Evolutionary conservation across 1,284 basidiomycete genomes (phyloP).

Genomic region (Melampsora americana): DNA sequence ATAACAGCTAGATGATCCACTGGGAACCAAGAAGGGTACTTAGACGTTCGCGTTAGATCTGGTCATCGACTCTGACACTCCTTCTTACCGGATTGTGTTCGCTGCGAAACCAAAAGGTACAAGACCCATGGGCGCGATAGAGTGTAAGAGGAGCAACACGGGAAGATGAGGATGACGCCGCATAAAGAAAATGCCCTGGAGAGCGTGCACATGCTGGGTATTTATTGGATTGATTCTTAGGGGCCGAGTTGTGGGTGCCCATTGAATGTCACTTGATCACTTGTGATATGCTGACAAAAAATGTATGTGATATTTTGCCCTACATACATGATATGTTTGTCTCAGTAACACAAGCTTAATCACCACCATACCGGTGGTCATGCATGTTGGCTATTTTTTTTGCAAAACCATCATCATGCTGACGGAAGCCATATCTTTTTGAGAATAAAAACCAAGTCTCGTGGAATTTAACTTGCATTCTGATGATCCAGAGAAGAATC

Average conservation of each 20-base stretch:
- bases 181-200: background rate
- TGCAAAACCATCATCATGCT: too few species aligned
- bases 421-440: too few species aligned
- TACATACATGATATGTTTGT: too few species aligned
- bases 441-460: too few species aligned
- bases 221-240: background rate
- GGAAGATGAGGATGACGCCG: conserved; percentile 4
- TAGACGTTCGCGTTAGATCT: background rate
- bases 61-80: conserved; percentile 6
- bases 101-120: background rate
- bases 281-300: too few species aligned
- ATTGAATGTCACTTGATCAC: too few species aligned
- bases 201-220: background rate
- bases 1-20: background rate
- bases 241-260: background rate
- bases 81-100: background rate
- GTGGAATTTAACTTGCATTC: too few species aligned
- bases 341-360: too few species aligned
- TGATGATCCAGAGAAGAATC: too few species aligned
- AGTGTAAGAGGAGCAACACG: background rate
- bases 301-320: too few species aligned
- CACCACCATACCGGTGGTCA: too few species aligned
- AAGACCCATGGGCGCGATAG: background rate
- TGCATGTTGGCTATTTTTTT: too few species aligned
- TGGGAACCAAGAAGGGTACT: background rate